Evolutionary conservation across 1,139 yeast species (phyloP).

Genomic region (Kodamaea sp.): DNA sequence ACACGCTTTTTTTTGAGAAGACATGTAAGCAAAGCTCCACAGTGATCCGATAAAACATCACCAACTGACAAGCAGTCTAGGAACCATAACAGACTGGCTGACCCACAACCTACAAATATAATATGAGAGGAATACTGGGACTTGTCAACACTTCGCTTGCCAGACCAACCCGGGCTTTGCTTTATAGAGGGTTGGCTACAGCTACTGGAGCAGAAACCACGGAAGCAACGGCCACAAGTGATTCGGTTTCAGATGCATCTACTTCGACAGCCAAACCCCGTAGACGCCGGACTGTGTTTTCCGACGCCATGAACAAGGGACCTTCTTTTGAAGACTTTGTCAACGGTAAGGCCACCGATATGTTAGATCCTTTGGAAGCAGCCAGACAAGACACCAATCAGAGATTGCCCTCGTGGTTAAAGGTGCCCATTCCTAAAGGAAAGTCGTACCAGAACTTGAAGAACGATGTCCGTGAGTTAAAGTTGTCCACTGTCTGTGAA

Average conservation of each 20-base stretch:
- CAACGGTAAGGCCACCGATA: slow-evolving; percentile 71
- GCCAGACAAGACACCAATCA: slow-evolving; percentile 61
- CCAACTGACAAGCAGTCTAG: no score
- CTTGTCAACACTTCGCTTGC: background rate
- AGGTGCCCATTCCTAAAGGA: slow-evolving; percentile 95
- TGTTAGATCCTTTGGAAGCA: slow-evolving; percentile 70
- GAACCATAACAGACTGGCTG: no score
- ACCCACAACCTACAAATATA: no score
- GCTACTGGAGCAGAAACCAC: slow-evolving; percentile 3
- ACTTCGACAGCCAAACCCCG: slow-evolving; percentile 16
- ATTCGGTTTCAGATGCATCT: background rate
- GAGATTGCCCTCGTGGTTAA: slow-evolving; percentile 89
- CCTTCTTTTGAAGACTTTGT: slow-evolving; percentile 94
- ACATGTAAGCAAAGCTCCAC: no score
- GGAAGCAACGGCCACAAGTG: background rate
- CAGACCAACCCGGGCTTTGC: background rate
- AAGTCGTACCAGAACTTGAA: slow-evolving; percentile 76
- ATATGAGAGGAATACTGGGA: slow-evolving; percentile 4
- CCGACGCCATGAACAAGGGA: slow-evolving; percentile 76
- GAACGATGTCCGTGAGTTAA: slow-evolving; percentile 83
- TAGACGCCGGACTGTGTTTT: slow-evolving; percentile 62
- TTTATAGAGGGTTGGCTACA: slow-evolving; percentile 10
- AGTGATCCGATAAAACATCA: no score
- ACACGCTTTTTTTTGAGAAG: no score
- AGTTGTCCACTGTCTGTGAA: slow-evolving; percentile 93